These are phyloP conservation scores for Aurinia saxatilis DNA, from an alignment of 345 rosid genomes.

Conservation along the genomic window DNA sequence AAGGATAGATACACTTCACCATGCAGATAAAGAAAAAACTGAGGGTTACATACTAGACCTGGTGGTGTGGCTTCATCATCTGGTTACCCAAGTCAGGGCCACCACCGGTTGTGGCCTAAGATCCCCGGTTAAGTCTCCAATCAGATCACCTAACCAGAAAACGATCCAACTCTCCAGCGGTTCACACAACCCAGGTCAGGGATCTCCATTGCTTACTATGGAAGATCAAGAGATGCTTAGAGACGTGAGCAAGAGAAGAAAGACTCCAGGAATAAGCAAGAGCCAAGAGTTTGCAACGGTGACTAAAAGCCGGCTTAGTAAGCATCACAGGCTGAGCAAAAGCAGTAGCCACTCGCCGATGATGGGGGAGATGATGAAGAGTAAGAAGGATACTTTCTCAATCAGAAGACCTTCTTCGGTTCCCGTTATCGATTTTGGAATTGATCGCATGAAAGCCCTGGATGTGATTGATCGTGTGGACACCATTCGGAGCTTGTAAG, in stretches of 20 bases:
- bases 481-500: slow-evolving; percentile 50
- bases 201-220: slow-evolving; percentile 46
- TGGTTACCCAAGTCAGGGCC: slow-evolving; percentile 68
- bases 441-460: slow-evolving; percentile 74
- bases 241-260: slow-evolving; percentile 76
- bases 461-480: slow-evolving; percentile 93
- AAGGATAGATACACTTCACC: slow-evolving; percentile 88
- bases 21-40: slow-evolving; percentile 88
- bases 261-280: slow-evolving; percentile 86
- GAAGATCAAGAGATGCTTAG: slow-evolving; percentile 97
- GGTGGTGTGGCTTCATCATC: slow-evolving; percentile 91
- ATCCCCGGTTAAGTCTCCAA: slow-evolving; percentile 86
- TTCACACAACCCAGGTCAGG: slow-evolving; percentile 33
- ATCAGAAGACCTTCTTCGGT: slow-evolving; percentile 58
- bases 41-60: slow-evolving; percentile 71
- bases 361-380: slow-evolving; percentile 31
- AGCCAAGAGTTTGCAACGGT: slow-evolving; percentile 87
- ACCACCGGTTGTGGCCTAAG: slow-evolving; percentile 49
- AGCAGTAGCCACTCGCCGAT: slow-evolving; percentile 91
- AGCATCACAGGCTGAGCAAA: slow-evolving; percentile 81
- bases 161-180: slow-evolving; percentile 39
- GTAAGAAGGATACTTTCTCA: slow-evolving; percentile 55
- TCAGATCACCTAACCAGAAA: slow-evolving; percentile 65
- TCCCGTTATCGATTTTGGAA: slow-evolving; percentile 67
- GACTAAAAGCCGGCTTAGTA: slow-evolving; percentile 47